These are phyloP conservation scores for Polyplosphaeria fusca DNA, from an alignment of 495 filamentous ascomycete genomes.

Conservation along the genomic window DNA sequence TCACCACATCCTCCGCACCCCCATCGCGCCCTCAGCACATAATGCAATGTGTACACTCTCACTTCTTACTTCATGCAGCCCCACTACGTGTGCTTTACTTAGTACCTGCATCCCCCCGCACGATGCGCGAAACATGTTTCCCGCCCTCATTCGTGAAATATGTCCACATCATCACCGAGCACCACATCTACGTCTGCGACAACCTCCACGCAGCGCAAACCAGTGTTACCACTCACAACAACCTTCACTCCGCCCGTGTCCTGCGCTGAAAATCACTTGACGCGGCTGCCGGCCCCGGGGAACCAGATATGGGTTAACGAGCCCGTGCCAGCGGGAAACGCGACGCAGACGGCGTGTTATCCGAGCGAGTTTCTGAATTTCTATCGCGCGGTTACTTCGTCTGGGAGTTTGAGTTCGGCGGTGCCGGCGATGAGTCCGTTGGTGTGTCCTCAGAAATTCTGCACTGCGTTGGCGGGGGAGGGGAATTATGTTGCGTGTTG, in stretches of 20 bases:
- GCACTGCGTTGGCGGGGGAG: conserved; percentile 15
- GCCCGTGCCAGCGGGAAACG: conserved; percentile 8
- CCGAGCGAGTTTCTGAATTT: conserved; percentile 9
- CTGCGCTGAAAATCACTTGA: conserved; percentile 6
- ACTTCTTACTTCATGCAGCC: not conserved
- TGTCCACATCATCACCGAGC: not conserved
- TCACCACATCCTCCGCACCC: too few relatives aligned
- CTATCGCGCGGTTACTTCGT: conserved; percentile 14
- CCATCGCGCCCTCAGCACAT: not conserved
- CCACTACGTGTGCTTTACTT: too few relatives aligned
- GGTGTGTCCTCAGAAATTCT: conserved; percentile 13
- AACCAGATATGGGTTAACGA: conserved; percentile 20
- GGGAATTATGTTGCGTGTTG: conserved; percentile 24
- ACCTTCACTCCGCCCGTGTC: conserved; percentile 16
- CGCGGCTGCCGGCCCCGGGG: conserved; percentile 7
- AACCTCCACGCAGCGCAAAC: not conserved
- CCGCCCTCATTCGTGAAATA: not conserved
- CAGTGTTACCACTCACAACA: conserved; percentile 9
- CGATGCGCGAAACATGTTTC: too few relatives aligned
- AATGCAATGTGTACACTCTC: not conserved
- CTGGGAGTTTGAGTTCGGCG: conserved; percentile 1
- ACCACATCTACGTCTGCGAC: not conserved
- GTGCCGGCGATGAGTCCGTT: conserved; percentile 21
- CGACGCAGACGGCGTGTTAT: conserved; percentile 4
- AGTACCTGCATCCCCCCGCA: too few relatives aligned